Percentiles rank a stretch among this genome's conserved stretches.
Conservation (phyloP, 75 land plant species). For the Pseudotsuga menziesii region DNA sequence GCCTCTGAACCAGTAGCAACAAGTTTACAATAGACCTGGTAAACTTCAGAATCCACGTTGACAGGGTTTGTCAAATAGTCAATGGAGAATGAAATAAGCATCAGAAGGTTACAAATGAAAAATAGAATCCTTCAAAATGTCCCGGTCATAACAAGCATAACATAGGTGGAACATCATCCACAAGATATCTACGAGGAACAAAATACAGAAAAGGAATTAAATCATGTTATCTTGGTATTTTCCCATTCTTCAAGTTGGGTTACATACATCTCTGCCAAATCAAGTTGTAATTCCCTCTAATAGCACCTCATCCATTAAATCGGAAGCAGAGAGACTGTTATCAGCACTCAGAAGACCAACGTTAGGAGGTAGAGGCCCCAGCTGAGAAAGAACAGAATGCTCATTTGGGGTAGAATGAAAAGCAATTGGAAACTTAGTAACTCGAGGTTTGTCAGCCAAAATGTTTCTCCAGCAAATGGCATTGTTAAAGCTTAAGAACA, state of each 20-base stretch:
- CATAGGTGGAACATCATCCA: not conserved
- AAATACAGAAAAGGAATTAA: not conserved
- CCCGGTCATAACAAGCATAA: not conserved
- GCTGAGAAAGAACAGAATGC: not conserved
- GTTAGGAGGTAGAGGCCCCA: no score
- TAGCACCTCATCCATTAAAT: slow-evolving; percentile 6
- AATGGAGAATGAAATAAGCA: not conserved
- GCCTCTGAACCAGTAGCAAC: not conserved
- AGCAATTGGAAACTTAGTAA: slow-evolving; percentile 93
- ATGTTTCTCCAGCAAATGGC: no score
- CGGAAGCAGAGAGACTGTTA: slow-evolving; percentile 7
- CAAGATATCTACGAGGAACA: not conserved
- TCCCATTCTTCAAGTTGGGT: not conserved
- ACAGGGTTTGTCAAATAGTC: not conserved
- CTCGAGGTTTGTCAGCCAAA: slow-evolving; percentile 90
- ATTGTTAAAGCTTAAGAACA: no score
- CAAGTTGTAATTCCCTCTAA: slow-evolving; percentile 4
- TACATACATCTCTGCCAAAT: not conserved
- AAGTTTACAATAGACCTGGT: slow-evolving; percentile 2
- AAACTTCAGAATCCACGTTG: not conserved
- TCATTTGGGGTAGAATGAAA: slow-evolving; percentile 25
- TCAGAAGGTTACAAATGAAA: slow-evolving; percentile 2
- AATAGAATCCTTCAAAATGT: not conserved
- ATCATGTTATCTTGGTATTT: not conserved
- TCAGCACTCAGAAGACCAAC: not conserved